A percentile compares a stretch with the other conserved stretches of the same genome.
phyloP scores from a whole-genome alignment of 371 early-diverging fungal genomes.

The Mucor saturninus region DNA sequence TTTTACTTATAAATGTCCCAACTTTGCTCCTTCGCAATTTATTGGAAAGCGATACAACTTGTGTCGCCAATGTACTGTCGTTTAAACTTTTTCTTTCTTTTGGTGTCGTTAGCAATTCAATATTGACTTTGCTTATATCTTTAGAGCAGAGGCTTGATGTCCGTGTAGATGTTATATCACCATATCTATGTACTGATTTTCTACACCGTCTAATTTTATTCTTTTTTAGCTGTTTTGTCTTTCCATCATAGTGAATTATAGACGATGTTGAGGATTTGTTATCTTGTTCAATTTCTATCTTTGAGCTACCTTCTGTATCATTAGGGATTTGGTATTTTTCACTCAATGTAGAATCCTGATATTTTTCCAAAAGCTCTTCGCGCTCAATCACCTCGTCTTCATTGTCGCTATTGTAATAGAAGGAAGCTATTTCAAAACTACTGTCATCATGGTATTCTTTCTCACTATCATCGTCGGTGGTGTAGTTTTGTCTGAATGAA shows the following conservation, averaged over 20 bases:
- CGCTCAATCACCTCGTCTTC: not conserved
- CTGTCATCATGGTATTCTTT: not conserved
- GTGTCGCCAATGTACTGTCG: too few species aligned
- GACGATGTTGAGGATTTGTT: not conserved
- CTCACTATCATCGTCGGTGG: not conserved
- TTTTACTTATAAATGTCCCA: not conserved
- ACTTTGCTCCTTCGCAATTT: too few species aligned
- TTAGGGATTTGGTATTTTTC: not conserved
- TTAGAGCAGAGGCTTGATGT: not conserved
- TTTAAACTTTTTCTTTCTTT: not conserved
- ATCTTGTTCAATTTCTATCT: not conserved
- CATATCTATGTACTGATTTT: not conserved
- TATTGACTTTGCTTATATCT: not conserved
- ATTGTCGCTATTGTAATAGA: not conserved
- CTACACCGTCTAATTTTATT: not conserved
- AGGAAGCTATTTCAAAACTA: not conserved
- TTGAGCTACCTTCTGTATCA: not conserved
- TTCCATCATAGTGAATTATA: not conserved
- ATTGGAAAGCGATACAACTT: too few species aligned
- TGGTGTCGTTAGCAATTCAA: not conserved
- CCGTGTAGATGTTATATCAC: not conserved
- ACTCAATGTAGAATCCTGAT: not conserved
- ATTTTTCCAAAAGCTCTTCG: not conserved
- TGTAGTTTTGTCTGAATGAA: not conserved
- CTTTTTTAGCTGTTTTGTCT: not conserved